Base-by-base conservation (phyloP, 805 yeast species). In the Komagataella pastoris region DNA sequence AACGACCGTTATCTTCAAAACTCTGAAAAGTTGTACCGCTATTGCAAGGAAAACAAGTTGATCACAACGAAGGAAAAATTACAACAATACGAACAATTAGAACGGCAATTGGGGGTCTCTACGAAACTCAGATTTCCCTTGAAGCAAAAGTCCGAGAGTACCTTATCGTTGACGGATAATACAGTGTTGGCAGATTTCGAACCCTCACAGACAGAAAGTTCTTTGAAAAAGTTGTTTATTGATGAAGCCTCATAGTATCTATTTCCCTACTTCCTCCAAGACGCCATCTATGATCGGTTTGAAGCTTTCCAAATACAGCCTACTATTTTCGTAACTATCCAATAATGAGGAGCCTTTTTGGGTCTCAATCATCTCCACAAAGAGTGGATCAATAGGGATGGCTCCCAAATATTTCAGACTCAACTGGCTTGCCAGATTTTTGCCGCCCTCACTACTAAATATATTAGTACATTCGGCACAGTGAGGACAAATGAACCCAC, bases 381-480 rank as follows among this genome's bases (percentile, higher is more conserved):
- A 93, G 49, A 74, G 75, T 2, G 99, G 98, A 62, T 93, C 98
- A 24, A 93, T 87, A 0, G 99, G 99, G 3, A 93, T 81, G 51
- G 81, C 80, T 0, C 98, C 99, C 55, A 95, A 68, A 59, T 83
- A 89, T 6, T 80, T 78, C 36, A 93, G 67, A 3, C 71, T 67
- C 53, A 80, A 74, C 48, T 77, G 76, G 30, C 71, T 68, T n/a
- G 97, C 83, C 49, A 93, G 69, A 14, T 66, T 68, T 57, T 75
- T 65, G 2, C 99, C 99, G 24, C 99, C 99, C 7, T 98, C 99
- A 50, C 85, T 78, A 57, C 93, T 87, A 64, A 93, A 93, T 21
- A 93, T 86, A 63, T 90, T 83, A 3, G 97, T 89, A 63, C 91
- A 84, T 62, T 91, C 98, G 1, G 84, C 78, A 64, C 99, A 93